Evolutionary conservation across 2,329 filamentous ascomycete species (phyloP).

Genomic region (Nothophoma quercina): DNA sequence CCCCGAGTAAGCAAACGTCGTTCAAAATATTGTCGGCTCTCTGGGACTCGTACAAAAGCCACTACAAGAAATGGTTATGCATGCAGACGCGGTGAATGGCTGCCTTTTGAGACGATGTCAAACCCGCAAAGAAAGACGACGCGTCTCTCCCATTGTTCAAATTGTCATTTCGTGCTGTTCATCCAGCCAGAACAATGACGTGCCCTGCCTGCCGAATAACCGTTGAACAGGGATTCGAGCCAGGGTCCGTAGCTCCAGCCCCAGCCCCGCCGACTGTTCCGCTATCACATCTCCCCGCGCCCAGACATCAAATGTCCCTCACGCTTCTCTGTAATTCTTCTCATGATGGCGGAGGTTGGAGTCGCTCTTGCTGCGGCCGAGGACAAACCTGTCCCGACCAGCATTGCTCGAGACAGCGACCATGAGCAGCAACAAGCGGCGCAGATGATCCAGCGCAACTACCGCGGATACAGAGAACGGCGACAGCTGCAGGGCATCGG

Average conservation of each 20-base stretch:
- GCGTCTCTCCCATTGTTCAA: neutral
- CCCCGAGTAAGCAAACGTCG: too few species aligned
- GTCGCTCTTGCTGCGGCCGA: neutral
- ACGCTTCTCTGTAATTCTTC: conserved; percentile 3
- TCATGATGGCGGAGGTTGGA: conserved; percentile 8
- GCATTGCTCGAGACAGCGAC: neutral
- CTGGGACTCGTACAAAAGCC: too few species aligned
- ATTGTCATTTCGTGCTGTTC: neutral
- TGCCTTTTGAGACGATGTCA: too few species aligned
- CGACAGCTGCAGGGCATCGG: conserved; percentile 74
- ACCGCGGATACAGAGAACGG: conserved; percentile 77
- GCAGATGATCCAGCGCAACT: conserved; percentile 64
- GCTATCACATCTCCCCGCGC: conserved; percentile 13
- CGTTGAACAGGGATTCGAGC: conserved; percentile 13
- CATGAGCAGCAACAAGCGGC: conserved; percentile 42
- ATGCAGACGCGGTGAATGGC: too few species aligned
- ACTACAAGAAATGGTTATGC: too few species aligned
- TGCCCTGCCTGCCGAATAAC: conserved; percentile 14
- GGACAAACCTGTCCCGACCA: neutral
- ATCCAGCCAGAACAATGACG: conserved; percentile 8
- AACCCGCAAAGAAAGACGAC: too few species aligned
- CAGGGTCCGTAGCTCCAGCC: conserved; percentile 18
- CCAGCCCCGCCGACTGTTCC: conserved; percentile 19
- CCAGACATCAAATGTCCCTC: conserved; percentile 10
- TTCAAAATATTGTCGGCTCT: too few species aligned